These are phyloP conservation scores for Candida xyloterini DNA, from an alignment of 805 yeast genomes.

Conservation along the genomic window DNA sequence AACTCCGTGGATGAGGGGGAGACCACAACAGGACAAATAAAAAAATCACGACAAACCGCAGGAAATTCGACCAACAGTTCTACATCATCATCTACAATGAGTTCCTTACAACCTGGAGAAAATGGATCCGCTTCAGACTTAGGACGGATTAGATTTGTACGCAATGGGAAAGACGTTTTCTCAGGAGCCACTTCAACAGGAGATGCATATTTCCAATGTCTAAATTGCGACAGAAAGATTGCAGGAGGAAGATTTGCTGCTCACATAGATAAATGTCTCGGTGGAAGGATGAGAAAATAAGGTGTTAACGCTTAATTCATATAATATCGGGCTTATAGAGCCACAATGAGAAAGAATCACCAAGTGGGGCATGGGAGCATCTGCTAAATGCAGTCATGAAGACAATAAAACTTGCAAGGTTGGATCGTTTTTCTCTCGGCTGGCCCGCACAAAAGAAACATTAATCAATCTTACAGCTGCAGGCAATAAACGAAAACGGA, in stretches of 20 bases:
- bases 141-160: conserved; percentile 28
- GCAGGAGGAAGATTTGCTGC: conserved; percentile 93
- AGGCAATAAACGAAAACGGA: background rate
- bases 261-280: conserved; percentile 85
- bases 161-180: conserved; percentile 34
- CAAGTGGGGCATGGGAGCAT: too few species aligned
- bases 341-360: too few species aligned
- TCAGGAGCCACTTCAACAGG: conserved; percentile 17
- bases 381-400: background rate
- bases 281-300: conserved; percentile 57
- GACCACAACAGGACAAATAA: conserved; percentile 11
- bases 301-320: background rate
- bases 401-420: conserved; percentile 3
- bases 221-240: conserved; percentile 78
- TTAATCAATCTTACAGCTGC: conserved; percentile 1
- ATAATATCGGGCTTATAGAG: background rate
- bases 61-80: conserved; percentile 13
- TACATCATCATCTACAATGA: conserved; percentile 17
- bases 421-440: background rate
- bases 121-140: conserved; percentile 23
- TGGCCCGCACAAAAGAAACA: conserved; percentile 7
- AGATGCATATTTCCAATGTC: conserved; percentile 65
- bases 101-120: conserved; percentile 24
- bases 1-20: conserved; percentile 24
- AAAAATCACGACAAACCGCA: conserved; percentile 11